A percentile compares a stretch with the other conserved stretches of the same genome.
Conservation (phyloP, 306 rosid species). For the Trichosanthes cucumerina region DNA sequence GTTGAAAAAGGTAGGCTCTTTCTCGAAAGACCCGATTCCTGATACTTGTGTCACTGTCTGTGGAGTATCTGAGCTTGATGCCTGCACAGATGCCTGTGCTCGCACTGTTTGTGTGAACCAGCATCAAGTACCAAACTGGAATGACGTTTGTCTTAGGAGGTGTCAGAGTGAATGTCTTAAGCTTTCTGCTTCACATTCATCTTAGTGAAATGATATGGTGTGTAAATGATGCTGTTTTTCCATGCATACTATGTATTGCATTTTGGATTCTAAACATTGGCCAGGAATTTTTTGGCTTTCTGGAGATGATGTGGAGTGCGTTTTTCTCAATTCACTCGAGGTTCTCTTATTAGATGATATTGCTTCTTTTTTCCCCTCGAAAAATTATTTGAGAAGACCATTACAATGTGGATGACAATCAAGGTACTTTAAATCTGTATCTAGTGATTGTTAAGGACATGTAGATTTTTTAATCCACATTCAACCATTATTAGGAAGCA, state of each 20-base stretch:
- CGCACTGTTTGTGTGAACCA: conserved; percentile 93
- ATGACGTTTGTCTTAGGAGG: conserved; percentile 73
- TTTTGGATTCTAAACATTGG: background rate
- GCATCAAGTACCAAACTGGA: conserved; percentile 93
- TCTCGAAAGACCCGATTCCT: conserved; percentile 92
- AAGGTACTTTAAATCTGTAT: too few species aligned
- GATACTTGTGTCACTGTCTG: conserved; percentile 95
- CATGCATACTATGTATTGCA: background rate
- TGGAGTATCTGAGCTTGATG: conserved; percentile 85
- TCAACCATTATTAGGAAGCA: too few species aligned
- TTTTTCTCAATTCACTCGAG: background rate
- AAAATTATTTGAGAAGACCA: too few species aligned
- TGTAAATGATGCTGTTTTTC: background rate
- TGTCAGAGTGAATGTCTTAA: conserved; percentile 94
- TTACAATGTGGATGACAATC: too few species aligned
- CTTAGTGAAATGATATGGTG: conserved; percentile 24
- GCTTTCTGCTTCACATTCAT: conserved; percentile 53
- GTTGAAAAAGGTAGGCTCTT: conserved; percentile 78
- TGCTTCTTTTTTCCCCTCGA: background rate
- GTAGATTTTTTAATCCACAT: too few species aligned
- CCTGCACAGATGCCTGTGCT: conserved; percentile 88
- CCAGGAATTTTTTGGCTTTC: background rate
- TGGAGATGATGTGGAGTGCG: background rate
- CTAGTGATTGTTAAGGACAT: too few species aligned
- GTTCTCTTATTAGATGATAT: background rate